phyloP scores from a whole-genome alignment of 208 protist genomes.

The Trypanosoma mega region DNA sequence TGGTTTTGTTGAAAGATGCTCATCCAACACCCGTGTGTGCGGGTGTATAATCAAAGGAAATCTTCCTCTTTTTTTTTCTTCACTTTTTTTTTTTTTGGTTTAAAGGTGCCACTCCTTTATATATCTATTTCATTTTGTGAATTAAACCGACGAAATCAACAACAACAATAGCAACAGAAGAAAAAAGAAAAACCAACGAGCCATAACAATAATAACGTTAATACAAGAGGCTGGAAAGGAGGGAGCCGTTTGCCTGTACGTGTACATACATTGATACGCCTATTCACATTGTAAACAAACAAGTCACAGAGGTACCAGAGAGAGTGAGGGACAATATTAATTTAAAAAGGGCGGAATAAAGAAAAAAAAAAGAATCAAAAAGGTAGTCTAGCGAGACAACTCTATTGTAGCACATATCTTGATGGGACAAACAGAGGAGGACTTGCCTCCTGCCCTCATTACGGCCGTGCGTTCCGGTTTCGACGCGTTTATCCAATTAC shows the following conservation, averaged over 20 bases:
- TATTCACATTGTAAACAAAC: too few species aligned
- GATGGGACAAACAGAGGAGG: background rate
- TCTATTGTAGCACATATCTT: background rate
- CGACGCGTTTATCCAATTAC: constrained; percentile 33
- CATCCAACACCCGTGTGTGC: too few species aligned
- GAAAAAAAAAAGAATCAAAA: constrained; percentile 4
- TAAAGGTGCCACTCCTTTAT: background rate
- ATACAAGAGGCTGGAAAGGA: too few species aligned
- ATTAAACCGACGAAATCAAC: too few species aligned
- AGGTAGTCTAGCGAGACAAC: background rate
- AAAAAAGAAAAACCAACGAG: too few species aligned
- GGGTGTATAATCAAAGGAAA: too few species aligned
- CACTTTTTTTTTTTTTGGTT: background rate
- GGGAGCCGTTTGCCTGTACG: too few species aligned
- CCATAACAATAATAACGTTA: too few species aligned
- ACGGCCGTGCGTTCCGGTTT: constrained; percentile 29
- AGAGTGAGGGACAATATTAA: background rate
- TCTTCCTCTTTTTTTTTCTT: constrained; percentile 4
- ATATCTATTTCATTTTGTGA: too few species aligned
- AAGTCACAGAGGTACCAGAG: background rate
- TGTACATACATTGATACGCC: too few species aligned
- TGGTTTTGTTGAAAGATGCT: too few species aligned
- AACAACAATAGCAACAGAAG: too few species aligned
- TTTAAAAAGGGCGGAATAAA: background rate
- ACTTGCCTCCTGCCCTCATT: constrained; percentile 23